A percentile compares a stretch with the other conserved stretches of the same genome.
Evolutionary conservation across 1,139 yeast genomes (phyloP).

Genomic region (Debaryomyces nepalensis): DNA sequence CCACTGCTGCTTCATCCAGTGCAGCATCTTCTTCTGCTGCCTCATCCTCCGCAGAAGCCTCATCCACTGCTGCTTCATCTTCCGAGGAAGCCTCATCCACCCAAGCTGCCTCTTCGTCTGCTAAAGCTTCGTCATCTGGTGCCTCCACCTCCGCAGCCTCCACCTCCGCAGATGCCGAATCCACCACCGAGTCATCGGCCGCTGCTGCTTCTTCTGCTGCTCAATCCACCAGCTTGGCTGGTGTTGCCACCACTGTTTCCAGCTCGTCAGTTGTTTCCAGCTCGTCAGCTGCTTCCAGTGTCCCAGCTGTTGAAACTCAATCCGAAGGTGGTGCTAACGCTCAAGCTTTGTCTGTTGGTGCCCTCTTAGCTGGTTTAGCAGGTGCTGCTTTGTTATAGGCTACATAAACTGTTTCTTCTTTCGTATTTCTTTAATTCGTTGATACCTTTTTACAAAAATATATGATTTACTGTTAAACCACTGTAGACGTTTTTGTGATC

Average conservation of each 20-base stretch:
- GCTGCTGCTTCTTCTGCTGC: slow-evolving; percentile 15
- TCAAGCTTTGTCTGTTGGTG: slow-evolving; percentile 50
- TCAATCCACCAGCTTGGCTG: slow-evolving; percentile 20
- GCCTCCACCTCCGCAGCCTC: slow-evolving; percentile 8
- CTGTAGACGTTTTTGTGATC: background rate
- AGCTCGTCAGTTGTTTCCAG: slow-evolving; percentile 34
- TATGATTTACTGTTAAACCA: background rate
- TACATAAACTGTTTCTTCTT: slow-evolving; percentile 3
- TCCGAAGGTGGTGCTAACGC: slow-evolving; percentile 31
- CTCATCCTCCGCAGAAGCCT: slow-evolving; percentile 12
- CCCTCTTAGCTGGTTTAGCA: slow-evolving; percentile 48
- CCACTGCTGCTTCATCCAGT: slow-evolving; percentile 12
- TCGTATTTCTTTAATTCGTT: slow-evolving; percentile 12
- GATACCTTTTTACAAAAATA: slow-evolving; percentile 11
- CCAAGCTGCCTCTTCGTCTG: background rate
- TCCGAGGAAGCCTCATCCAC: slow-evolving; percentile 8
- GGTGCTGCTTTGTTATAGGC: slow-evolving; percentile 53
- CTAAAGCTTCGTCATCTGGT: slow-evolving; percentile 14
- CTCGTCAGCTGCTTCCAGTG: slow-evolving; percentile 30
- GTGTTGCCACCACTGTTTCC: slow-evolving; percentile 29
- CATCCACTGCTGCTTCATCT: slow-evolving; percentile 6
- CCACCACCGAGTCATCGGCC: slow-evolving; percentile 12
- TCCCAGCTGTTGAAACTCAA: slow-evolving; percentile 30
- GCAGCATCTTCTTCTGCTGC: slow-evolving; percentile 13
- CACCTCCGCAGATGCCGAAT: slow-evolving; percentile 9